Base-by-base conservation (phyloP, 352 stramenopile genomes). In the Pythium sp. region DNA sequence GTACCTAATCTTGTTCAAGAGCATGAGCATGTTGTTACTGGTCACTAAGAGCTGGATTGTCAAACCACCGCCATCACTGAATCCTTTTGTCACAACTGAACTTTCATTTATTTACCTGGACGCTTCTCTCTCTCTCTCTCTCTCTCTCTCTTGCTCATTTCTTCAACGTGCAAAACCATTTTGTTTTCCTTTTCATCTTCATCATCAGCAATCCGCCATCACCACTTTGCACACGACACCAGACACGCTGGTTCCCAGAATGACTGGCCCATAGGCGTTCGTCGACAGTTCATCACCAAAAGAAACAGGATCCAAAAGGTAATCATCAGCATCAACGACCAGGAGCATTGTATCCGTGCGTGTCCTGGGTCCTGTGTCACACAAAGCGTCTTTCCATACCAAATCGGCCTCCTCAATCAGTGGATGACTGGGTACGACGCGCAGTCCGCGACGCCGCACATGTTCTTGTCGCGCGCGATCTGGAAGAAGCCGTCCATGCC, bases 401-500 rank as follows among this genome's bases (percentile, higher is more conserved):
- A 24, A 7, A 5, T 51, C 43, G 15, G 18, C 14, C 43, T 24
- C 43, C 1, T 51, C 43, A 22, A 20, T 61, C 56, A 61, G 20
- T 47, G 30, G n/a, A 94, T 67, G 24, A 94, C 43, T 4, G 93
- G 90, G 65, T 97, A 98, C 62, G 88, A 93, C 62, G 93, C 87
- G 64, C 83, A 93, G 75, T 90, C 78, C 18, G 89, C 84, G 26
- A 98, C 64, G 64, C 94, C 94, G 72, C 94, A 98, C 82, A 91
- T 90, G 76, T 96, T 93, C 47, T 78, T 69, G 73, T 87, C 93
- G 71, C 97, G 96, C 22, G 88, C 84, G 53, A 99, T 97, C 67
- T 94, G 84, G 66, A 99, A 98, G 86, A 97, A 99, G 62, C 97
- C 97, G 49, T 95, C 73, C 75, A 97, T 93, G 77, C 97, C 97